phyloP scores from a whole-genome alignment of 164 flowering plant genomes.

The Aristolochia contorta region DNA sequence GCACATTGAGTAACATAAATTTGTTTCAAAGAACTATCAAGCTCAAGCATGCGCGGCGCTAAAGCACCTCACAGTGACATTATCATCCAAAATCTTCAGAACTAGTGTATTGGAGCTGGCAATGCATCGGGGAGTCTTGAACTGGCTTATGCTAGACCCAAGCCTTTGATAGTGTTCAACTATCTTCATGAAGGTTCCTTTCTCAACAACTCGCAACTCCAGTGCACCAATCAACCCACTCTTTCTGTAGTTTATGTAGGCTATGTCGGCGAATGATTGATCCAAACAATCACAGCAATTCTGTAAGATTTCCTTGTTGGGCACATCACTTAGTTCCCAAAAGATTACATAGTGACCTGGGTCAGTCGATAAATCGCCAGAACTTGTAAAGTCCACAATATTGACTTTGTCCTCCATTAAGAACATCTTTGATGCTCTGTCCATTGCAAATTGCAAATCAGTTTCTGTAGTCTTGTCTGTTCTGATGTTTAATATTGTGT shows the following conservation, averaged over 20 bases:
- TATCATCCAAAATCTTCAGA: constrained; percentile 46
- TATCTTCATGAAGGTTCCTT: constrained; percentile 72
- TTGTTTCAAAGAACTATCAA: background rate
- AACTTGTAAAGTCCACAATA: constrained; percentile 70
- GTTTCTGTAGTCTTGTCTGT: constrained; percentile 96
- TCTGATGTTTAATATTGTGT: constrained; percentile 63
- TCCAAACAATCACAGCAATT: constrained; percentile 82
- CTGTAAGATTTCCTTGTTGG: constrained; percentile 30
- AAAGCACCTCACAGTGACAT: constrained; percentile 43
- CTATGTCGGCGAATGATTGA: constrained; percentile 58
- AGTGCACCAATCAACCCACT: constrained; percentile 56
- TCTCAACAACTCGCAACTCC: constrained; percentile 55
- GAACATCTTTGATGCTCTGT: constrained; percentile 37
- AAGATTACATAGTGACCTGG: constrained; percentile 86
- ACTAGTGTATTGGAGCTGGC: constrained; percentile 35
- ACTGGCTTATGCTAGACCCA: constrained; percentile 75
- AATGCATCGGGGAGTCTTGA: constrained; percentile 74
- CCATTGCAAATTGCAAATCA: constrained; percentile 73
- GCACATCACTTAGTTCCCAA: constrained; percentile 66
- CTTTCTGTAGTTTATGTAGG: constrained; percentile 66
- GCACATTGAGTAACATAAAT: no score
- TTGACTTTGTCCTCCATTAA: constrained; percentile 52
- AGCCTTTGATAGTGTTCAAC: constrained; percentile 44
- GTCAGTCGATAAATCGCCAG: constrained; percentile 41
- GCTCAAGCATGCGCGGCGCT: constrained; percentile 47